Percentiles rank a stretch among this genome's conserved stretches.
Evolutionary conservation across 2,329 filamentous ascomycete genomes (phyloP).

Genomic region (Amesomyces nigricolor): DNA sequence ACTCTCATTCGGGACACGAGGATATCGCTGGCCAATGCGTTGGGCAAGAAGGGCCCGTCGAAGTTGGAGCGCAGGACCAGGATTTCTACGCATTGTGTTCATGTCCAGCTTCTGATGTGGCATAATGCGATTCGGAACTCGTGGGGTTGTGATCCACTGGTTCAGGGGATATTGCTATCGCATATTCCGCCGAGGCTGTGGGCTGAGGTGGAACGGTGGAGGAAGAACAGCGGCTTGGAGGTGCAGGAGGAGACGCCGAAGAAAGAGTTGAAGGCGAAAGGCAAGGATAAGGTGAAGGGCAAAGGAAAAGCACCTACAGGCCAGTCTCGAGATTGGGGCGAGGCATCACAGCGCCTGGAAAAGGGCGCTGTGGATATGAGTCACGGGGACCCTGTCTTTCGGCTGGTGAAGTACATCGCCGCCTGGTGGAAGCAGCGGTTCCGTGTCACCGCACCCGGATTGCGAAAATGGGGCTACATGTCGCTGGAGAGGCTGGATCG

Average conservation of each 20-base stretch:
- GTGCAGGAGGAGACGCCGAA: conserved; percentile 34
- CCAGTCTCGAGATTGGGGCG: conserved; percentile 61
- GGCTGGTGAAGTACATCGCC: conserved; percentile 68
- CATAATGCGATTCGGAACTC: conserved; percentile 82
- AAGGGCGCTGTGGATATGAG: conserved; percentile 70
- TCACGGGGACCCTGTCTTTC: conserved; percentile 72
- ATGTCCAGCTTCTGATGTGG: conserved; percentile 82
- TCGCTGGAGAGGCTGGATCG: conserved; percentile 66
- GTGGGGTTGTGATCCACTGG: conserved; percentile 72
- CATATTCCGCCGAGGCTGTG: conserved; percentile 63
- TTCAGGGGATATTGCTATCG: conserved; percentile 71
- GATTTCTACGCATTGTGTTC: conserved; percentile 75
- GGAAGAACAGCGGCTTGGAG: conserved; percentile 58
- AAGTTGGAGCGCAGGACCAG: conserved; percentile 79
- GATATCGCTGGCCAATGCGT: conserved; percentile 55
- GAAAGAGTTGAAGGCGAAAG: conserved; percentile 15
- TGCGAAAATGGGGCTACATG: conserved; percentile 89
- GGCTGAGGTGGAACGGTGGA: conserved; percentile 70
- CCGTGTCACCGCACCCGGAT: conserved; percentile 65
- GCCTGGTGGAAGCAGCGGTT: conserved; percentile 88
- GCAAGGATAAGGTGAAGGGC: conserved; percentile 9
- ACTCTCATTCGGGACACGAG: conserved; percentile 57
- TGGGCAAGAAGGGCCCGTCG: conserved; percentile 75
- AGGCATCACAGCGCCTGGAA: conserved; percentile 63
- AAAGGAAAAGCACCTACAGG: conserved; percentile 32